Evolutionary conservation across 2,329 filamentous ascomycete genomes (phyloP).

Genomic region (Neocucurbitaria cava): DNA sequence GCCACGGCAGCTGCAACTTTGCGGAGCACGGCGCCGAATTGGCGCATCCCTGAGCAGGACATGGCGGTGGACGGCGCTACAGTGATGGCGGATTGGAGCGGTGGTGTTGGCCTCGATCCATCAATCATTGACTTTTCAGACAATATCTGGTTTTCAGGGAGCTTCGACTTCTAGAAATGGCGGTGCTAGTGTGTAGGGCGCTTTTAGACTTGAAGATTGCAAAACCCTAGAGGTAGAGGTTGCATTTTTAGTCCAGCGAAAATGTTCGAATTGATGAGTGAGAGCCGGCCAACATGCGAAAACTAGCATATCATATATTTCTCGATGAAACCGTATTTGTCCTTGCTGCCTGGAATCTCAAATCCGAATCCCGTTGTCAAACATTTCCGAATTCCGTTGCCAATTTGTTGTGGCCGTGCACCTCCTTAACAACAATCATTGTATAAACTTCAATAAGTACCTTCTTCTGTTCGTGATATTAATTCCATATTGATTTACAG

Average conservation of each 20-base stretch:
- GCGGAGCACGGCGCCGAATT: slow-evolving; percentile 16
- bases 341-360: not conserved
- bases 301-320: not conserved
- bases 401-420: not conserved
- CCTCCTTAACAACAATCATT: not conserved
- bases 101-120: slow-evolving; percentile 7
- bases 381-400: slow-evolving; percentile 4
- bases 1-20: slow-evolving; percentile 18
- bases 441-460: not conserved
- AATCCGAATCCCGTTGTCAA: slow-evolving; percentile 4
- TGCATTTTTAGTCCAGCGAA: too few species aligned
- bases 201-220: too few species aligned
- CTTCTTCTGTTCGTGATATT: not conserved
- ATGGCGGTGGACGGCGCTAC: not conserved
- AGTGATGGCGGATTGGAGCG: not conserved
- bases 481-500: not conserved
- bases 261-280: too few species aligned
- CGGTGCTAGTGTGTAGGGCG: not conserved
- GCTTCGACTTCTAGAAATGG: slow-evolving; percentile 10
- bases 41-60: slow-evolving; percentile 6
- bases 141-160: slow-evolving; percentile 22
- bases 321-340: not conserved
- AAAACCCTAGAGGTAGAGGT: too few species aligned
- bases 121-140: slow-evolving; percentile 20
- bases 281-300: not conserved